Evolutionary conservation across 2,329 filamentous ascomycete genomes (phyloP), one percentile per base, ranked within the genome.

Genomic region (Fusarium fujikuroi): DNA sequence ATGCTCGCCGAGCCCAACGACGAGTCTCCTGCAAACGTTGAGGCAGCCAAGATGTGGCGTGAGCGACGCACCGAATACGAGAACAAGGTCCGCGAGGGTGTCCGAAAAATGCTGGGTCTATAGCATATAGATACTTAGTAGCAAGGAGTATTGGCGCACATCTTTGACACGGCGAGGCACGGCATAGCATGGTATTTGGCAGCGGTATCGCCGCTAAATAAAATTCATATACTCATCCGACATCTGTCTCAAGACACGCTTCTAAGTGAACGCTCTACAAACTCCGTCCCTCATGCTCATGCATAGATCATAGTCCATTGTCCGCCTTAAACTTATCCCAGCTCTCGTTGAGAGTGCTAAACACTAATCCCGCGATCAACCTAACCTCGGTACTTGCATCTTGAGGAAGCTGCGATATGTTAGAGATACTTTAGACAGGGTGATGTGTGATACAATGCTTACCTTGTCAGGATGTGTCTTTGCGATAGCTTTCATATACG

Each of bases 381-480:
- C 86, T 86, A 28, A 91, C 86, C 81, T 93, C 91, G 1, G 90
- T 92, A 61, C 81, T 88, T 39, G 91, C 90, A 70, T 91, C 86
- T 82, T 90, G 89, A 5, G 90, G 85, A 69, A 93, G 84, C 91
- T 92, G 7, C 15, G 10, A 19, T 14, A 42, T 32, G 65, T 78
- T 61, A 75, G 66, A 62, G 66, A 21, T 3, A 28, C 18, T 7
- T 15, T n/a, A 40, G 11, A 15, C 7, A 23, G n/a, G 44, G 14
- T 3, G 8, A 9, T 30, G 15, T 5, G 19, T 14, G 15, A 28
- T 30, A 25, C 18, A 19, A 15, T 47, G 42, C 90, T 83, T 87
- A 98, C 96, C 92, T 99, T 99, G 82, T 99, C 96, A 69, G 96
- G 96, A 87, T 99, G 96, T 76, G 96, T 96, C 87, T 98, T 98